phyloP scores from a whole-genome alignment of 2,329 filamentous ascomycete species.

The Aspergillus texensis region DNA sequence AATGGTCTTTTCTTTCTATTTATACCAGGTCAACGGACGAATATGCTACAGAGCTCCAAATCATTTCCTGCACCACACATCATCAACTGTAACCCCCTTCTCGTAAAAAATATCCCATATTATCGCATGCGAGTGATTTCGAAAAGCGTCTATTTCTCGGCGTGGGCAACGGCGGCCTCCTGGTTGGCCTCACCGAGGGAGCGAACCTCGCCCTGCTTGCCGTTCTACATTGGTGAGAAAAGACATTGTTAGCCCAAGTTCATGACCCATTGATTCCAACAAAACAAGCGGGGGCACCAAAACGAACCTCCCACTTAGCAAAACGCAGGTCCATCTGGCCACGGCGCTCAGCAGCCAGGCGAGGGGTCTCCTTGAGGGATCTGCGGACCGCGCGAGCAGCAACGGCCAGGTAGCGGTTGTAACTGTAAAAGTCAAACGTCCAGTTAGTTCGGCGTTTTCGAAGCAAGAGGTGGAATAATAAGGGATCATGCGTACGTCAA shows the following conservation, averaged over 20 bases:
- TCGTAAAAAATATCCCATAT: conserved; percentile 23
- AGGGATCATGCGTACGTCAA: conserved; percentile 70
- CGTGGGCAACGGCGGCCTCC: conserved; percentile 48
- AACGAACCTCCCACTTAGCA: conserved; percentile 91
- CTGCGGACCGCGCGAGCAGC: conserved; percentile 93
- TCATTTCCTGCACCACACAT: conserved; percentile 27
- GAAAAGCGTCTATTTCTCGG: conserved; percentile 43
- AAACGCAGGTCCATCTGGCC: conserved; percentile 88
- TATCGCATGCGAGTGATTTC: conserved; percentile 22
- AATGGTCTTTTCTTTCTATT: conserved; percentile 34
- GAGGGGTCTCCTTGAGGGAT: conserved; percentile 94
- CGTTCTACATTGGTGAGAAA: conserved; percentile 65
- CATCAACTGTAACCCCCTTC: conserved; percentile 23
- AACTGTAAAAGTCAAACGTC: conserved; percentile 60
- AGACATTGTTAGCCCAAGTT: conserved; percentile 33
- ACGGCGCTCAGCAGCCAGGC: conserved; percentile 83
- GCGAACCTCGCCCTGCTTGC: conserved; percentile 89
- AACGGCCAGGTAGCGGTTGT: conserved; percentile 99
- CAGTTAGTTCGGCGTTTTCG: neutral
- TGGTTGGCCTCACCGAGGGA: conserved; percentile 64
- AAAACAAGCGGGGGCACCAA: conserved; percentile 14
- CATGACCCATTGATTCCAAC: conserved; percentile 10
- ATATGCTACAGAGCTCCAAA: conserved; percentile 43
- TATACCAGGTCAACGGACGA: conserved; percentile 31
- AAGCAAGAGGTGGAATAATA: neutral